Base-by-base conservation (phyloP, 306 rosid genomes). In the Dalbergia oliveri region DNA sequence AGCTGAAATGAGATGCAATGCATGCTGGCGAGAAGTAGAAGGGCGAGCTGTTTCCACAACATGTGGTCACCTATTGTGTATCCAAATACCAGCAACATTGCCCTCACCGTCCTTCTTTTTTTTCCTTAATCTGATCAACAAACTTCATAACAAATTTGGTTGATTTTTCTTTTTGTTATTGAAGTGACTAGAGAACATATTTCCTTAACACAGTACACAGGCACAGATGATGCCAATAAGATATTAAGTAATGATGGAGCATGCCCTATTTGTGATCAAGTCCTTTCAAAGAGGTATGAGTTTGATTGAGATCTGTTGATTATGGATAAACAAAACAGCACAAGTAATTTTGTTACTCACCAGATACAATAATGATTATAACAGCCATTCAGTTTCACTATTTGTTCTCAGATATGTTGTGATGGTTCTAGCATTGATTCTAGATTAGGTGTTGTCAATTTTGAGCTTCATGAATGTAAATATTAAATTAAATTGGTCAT, bases 21-120 rank as follows among this genome's bases (percentile, higher is more conserved):
- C 97, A 6, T 96, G 99, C 81, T 96, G 99, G 99, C 87, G 97
- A 71, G 99, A 91, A 86, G 69, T 96, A 73, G 99, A 96, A 84
- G 99, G 99, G 79, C 83, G 91, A 84, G 98, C 97, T 16, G 65
- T 96, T 85, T 73, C 98, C 79, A 93, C 99, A 56, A 96, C 99
- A 41, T 96, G 99, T 80, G 93, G 93, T 81, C 98, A 96, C 87
- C 87, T 96, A 51, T 79, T 93, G 83, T 96, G 99, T 96, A 96
- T 95, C 96, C 95, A 37, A 23, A 72, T 67, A 41, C 54, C 53
- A 53, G 43, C 56, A 70, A 76, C 23, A 9, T 69, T 69, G 70
- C 15, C 57, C 33, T 81, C 37, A 63, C 47, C 11, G 47, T 82
- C 41, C 50, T 66, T 4, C 11, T 18, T 35, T 54, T 54, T n/a